Percentiles rank a stretch among this genome's conserved stretches.
These are phyloP conservation scores for Actinidia arguta DNA, from an alignment of 179 eudicot genomes.

Conservation along the genomic window DNA sequence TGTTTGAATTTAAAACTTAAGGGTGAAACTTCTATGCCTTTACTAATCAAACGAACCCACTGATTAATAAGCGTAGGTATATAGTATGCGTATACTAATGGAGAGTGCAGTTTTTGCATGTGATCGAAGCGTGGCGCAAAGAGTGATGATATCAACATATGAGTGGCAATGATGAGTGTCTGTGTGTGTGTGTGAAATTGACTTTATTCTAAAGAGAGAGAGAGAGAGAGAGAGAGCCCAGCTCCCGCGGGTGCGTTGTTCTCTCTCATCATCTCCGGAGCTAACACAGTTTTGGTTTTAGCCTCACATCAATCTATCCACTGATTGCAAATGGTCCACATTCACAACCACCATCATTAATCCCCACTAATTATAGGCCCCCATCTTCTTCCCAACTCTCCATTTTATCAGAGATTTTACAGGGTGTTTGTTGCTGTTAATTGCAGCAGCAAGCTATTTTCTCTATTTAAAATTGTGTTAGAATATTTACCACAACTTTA, in stretches of 20 bases:
- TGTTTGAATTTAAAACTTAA: no score
- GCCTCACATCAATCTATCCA: not conserved
- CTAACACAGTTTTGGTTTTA: not conserved
- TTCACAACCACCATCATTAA: not conserved
- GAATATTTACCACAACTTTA: no score
- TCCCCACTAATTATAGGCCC: not conserved
- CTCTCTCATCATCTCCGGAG: not conserved
- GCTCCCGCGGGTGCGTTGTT: not conserved
- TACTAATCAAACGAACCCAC: not conserved
- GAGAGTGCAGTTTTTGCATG: slow-evolving; percentile 5
- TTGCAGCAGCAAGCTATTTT: no score
- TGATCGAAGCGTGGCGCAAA: slow-evolving; percentile 14
- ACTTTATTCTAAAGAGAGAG: not conserved
- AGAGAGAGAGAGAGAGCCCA: no score
- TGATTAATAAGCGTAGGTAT: not conserved
- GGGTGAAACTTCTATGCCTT: not conserved
- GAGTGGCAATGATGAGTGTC: not conserved
- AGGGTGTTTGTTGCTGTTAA: no score
- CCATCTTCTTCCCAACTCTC: not conserved
- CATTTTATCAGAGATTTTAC: not conserved
- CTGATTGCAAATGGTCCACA: not conserved
- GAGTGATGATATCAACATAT: slow-evolving; percentile 3
- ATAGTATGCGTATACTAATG: not conserved
- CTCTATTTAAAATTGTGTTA: no score
- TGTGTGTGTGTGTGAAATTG: not conserved